These are phyloP conservation scores for Sequoia sempervirens DNA, from an alignment of 75 land plant species.

Conservation along the genomic window DNA sequence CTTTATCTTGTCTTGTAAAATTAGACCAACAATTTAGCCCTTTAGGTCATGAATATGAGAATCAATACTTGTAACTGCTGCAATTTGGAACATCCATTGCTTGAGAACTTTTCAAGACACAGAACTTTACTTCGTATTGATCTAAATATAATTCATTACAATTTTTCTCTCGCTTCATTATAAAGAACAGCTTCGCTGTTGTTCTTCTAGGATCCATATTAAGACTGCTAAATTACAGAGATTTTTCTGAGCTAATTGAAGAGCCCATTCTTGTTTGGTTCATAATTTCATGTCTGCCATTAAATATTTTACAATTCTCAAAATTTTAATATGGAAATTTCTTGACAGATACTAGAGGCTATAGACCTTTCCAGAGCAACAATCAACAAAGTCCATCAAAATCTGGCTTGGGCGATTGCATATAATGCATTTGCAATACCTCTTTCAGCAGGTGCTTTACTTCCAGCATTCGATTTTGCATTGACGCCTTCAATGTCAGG, in stretches of 20 bases:
- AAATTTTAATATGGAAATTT: not conserved
- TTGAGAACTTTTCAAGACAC: not conserved
- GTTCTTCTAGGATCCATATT: not conserved
- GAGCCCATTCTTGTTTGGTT: not conserved
- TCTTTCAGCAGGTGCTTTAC: constrained; percentile 88
- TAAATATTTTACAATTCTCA: not conserved
- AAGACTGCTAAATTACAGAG: not conserved
- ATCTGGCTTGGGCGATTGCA: constrained; percentile 89
- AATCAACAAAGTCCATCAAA: constrained; percentile 87
- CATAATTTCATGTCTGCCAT: not conserved
- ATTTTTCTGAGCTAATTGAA: not conserved
- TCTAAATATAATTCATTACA: not conserved
- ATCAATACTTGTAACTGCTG: not conserved
- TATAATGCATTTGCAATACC: constrained; percentile 86
- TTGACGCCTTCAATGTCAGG: constrained; percentile 95
- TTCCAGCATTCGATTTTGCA: constrained; percentile 80
- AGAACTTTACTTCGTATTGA: not conserved
- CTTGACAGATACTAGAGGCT: constrained; percentile 76
- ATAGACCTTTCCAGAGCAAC: constrained; percentile 76
- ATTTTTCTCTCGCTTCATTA: not conserved
- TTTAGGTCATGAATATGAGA: not conserved
- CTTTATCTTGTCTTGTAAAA: not conserved
- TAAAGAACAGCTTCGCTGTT: not conserved
- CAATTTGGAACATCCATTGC: not conserved
- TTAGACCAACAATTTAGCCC: not conserved